phyloP scores from a whole-genome alignment of 208 protist genomes.

The Leishmania mexicana region DNA sequence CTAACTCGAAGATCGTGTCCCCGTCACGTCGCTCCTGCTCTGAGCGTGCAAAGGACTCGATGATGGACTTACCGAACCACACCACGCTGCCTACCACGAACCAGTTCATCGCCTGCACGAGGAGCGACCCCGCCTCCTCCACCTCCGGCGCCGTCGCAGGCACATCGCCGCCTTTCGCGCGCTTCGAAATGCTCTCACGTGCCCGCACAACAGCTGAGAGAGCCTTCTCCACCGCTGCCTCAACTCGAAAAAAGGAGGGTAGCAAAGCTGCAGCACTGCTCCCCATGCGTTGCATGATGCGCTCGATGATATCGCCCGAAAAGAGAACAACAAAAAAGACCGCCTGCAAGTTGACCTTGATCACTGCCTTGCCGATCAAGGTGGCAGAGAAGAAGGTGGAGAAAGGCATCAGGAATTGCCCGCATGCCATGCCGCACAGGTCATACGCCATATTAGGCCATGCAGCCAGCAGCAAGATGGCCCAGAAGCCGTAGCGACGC shows the following conservation, averaged over 20 bases:
- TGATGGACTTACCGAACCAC: conserved; percentile 88
- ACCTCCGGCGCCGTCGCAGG: conserved; percentile 8
- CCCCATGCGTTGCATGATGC: conserved; percentile 42
- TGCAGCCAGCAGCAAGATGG: conserved; percentile 93
- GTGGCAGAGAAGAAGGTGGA: conserved; percentile 97
- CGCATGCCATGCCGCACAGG: conserved; percentile 96
- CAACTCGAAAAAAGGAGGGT: conserved; percentile 34
- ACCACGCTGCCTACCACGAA: conserved; percentile 62
- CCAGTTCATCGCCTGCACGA: conserved; percentile 56
- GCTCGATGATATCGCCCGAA: conserved; percentile 82
- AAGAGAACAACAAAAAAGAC: conserved; percentile 91
- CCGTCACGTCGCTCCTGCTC: conserved; percentile 68
- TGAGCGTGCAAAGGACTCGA: conserved; percentile 79
- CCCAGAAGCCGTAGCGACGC: conserved; percentile 92
- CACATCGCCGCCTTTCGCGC: conserved; percentile 32
- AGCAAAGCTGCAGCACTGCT: conserved; percentile 20
- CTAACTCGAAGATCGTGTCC: conserved; percentile 28
- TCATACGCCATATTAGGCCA: conserved; percentile 98
- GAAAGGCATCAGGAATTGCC: conserved; percentile 96
- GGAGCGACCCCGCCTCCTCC: conserved; percentile 33
- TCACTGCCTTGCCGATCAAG: conserved; percentile 95
- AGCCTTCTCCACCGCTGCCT: conserved; percentile 39
- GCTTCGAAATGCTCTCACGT: conserved; percentile 70
- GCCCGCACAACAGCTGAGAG: conserved; percentile 55
- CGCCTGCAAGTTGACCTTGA: conserved; percentile 91